These are phyloP conservation scores for Physocladia obscura DNA, from an alignment of 192 early-diverging fungal species.

Conservation along the genomic window DNA sequence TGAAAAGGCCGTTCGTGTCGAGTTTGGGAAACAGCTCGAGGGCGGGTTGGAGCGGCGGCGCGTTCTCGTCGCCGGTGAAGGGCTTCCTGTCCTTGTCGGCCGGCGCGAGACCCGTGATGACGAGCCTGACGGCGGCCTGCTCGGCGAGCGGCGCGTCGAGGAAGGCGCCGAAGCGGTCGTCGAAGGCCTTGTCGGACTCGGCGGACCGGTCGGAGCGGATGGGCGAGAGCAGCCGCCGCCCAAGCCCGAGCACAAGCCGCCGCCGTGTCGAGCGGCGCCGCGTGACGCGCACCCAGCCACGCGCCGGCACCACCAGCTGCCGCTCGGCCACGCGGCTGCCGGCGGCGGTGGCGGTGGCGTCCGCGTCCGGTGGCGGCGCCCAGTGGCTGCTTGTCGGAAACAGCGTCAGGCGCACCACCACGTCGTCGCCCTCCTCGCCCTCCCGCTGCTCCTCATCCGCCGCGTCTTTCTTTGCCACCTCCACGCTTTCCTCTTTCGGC, in stretches of 20 bases:
- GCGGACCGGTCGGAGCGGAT: not conserved
- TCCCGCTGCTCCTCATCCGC: too few relatives aligned
- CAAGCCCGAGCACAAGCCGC: conserved; percentile 27
- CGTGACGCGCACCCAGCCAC: conserved; percentile 36
- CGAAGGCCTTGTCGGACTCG: conserved; percentile 14
- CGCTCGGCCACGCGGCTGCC: not conserved
- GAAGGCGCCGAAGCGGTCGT: conserved; percentile 37
- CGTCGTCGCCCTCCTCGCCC: too few relatives aligned
- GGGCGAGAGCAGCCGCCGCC: conserved; percentile 14
- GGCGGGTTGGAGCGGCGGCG: not conserved
- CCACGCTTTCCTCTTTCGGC: too few relatives aligned
- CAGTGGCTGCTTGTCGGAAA: not conserved
- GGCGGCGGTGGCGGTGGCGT: not conserved
- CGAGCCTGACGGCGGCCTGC: conserved; percentile 35
- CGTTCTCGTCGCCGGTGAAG: conserved; percentile 9
- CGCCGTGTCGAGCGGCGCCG: conserved; percentile 10
- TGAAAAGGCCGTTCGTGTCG: conserved; percentile 35
- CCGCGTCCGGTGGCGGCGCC: not conserved
- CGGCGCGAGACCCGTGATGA: conserved; percentile 47
- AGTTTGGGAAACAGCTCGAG: not conserved
- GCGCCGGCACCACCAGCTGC: conserved; percentile 7
- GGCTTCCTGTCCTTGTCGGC: conserved; percentile 35
- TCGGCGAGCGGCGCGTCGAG: conserved; percentile 21
- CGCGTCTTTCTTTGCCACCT: too few relatives aligned
- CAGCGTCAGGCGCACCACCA: not conserved